These are phyloP conservation scores for Oligophagozyma castellii DNA, from an alignment of 1,139 yeast species.

Conservation along the genomic window DNA sequence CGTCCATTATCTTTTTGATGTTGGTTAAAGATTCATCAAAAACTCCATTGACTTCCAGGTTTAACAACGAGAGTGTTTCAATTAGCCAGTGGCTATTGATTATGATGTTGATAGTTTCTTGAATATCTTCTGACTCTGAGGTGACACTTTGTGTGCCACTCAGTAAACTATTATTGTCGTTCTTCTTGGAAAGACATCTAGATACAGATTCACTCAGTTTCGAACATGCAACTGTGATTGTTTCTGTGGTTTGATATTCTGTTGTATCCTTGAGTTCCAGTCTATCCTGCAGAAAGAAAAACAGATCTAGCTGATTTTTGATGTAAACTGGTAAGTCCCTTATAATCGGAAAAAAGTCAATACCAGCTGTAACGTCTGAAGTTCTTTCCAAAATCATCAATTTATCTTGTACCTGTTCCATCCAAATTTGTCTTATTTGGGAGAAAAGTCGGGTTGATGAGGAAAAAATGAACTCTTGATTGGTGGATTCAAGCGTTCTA, in stretches of 20 bases:
- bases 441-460: slow-evolving; percentile 40
- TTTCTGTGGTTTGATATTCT: slow-evolving; percentile 6
- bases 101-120: slow-evolving; percentile 33
- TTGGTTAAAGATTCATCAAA: slow-evolving; percentile 19
- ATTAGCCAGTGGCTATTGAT: slow-evolving; percentile 49
- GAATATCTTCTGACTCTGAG: slow-evolving; percentile 6
- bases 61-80: slow-evolving; percentile 29
- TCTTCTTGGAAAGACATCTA: slow-evolving; percentile 8
- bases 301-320: slow-evolving; percentile 24
- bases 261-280: slow-evolving; percentile 6
- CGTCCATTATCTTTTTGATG: slow-evolving; percentile 29
- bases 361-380: slow-evolving; percentile 29
- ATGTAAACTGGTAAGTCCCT: slow-evolving; percentile 35
- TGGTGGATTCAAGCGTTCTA: slow-evolving; percentile 31
- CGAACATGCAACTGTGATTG: slow-evolving; percentile 10
- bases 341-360: slow-evolving; percentile 31
- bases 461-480: slow-evolving; percentile 54
- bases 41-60: slow-evolving; percentile 9
- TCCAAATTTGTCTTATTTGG: slow-evolving; percentile 44
- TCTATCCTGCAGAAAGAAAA: slow-evolving; percentile 4
- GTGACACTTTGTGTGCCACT: slow-evolving; percentile 5
- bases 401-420: slow-evolving; percentile 41
- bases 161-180: slow-evolving; percentile 2
- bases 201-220: slow-evolving; percentile 12
- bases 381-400: slow-evolving; percentile 40